Conservation (phyloP, 345 rosid genomes). For the Eucalyptus globulus region DNA sequence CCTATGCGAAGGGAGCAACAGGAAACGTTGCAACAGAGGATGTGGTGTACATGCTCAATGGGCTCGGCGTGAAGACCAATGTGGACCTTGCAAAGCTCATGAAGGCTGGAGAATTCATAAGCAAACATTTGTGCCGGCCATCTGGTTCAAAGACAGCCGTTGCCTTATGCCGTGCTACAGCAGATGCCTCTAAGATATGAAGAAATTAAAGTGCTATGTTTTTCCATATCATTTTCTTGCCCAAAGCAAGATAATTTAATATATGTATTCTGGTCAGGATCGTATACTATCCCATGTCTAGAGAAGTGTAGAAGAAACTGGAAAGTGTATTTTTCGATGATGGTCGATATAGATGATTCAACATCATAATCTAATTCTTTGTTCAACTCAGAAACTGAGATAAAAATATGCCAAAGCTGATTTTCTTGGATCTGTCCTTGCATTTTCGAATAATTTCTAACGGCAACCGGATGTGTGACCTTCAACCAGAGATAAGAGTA, state of each 20-base stretch:
- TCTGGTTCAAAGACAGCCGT: slow-evolving; percentile 54
- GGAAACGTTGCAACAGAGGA: slow-evolving; percentile 79
- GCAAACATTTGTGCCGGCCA: slow-evolving; percentile 38
- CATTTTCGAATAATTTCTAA: not conserved
- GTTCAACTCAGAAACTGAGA: not conserved
- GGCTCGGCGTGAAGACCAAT: slow-evolving; percentile 55
- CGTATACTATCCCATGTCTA: not conserved
- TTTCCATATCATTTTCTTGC: not conserved
- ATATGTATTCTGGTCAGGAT: not conserved
- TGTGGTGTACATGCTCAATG: slow-evolving; percentile 68
- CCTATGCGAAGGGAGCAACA: slow-evolving; percentile 72
- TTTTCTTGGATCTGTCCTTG: not conserved
- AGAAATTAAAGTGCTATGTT: not conserved
- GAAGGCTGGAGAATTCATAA: slow-evolving; percentile 55
- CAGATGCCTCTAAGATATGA: slow-evolving; percentile 78
- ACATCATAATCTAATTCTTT: not conserved
- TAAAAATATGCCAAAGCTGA: not conserved
- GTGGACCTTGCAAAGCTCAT: slow-evolving; percentile 53
- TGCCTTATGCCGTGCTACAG: slow-evolving; percentile 26
- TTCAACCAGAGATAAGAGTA: not conserved
- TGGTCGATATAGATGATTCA: not conserved
- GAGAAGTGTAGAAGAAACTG: not conserved
- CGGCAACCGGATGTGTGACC: not conserved
- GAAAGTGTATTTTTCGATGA: not conserved
- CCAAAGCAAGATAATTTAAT: not conserved